Evolutionary conservation across 768 basidiomycete genomes (phyloP).

Genomic region (Suillus paluster): DNA sequence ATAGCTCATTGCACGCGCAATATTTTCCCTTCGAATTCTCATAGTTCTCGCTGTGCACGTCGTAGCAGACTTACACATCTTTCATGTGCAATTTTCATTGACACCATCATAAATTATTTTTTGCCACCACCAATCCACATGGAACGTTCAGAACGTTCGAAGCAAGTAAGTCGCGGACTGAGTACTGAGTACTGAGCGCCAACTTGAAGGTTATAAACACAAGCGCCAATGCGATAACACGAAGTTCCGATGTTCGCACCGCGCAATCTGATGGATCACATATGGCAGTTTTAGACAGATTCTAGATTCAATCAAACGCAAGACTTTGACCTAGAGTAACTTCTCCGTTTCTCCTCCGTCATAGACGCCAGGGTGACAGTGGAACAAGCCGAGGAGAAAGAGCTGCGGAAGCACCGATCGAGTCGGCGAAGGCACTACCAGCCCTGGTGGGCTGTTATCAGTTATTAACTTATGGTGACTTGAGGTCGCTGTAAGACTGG

Average conservation of each 20-base stretch:
- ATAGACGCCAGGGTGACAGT: not conserved
- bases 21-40: too few species aligned
- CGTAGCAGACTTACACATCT: too few species aligned
- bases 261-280: not conserved
- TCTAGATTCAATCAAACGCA: not conserved
- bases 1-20: too few species aligned
- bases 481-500: not conserved
- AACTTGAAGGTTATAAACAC: too few species aligned
- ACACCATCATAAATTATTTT: not conserved
- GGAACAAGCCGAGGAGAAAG: not conserved
- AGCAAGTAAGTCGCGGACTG: not conserved
- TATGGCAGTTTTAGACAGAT: not conserved
- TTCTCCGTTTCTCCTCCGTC: not conserved
- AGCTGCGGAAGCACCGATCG: too few species aligned
- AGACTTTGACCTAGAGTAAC: not conserved
- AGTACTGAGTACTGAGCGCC: too few species aligned
- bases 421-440: too few species aligned
- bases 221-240: not conserved
- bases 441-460: too few species aligned
- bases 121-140: too few species aligned
- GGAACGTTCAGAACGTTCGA: not conserved
- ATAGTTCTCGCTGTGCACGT: too few species aligned
- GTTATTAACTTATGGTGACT: too few species aligned
- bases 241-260: not conserved
- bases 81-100: not conserved